These are phyloP conservation scores for Entomophthora muscae DNA, from an alignment of 371 early-diverging fungal genomes.

Conservation along the genomic window DNA sequence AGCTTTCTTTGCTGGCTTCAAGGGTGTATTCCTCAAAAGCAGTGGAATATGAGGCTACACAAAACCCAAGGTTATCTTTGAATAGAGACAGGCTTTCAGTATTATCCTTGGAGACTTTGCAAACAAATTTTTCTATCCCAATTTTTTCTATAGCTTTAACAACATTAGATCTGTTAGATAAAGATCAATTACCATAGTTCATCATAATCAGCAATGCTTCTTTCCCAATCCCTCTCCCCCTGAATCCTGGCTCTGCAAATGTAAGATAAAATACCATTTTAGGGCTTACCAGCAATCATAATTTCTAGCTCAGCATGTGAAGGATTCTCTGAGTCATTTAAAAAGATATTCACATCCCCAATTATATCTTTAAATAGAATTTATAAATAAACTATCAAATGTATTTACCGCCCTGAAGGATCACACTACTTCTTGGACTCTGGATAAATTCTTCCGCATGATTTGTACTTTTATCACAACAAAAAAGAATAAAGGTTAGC, in stretches of 20 bases:
- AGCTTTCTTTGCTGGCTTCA: neutral
- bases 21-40: neutral
- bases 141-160: neutral
- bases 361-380: constrained; percentile 42
- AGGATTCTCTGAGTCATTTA: constrained; percentile 58
- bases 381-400: neutral
- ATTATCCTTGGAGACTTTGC: constrained; percentile 64
- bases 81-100: constrained; percentile 51
- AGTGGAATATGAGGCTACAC: neutral
- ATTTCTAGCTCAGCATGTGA: constrained; percentile 74
- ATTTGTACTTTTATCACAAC: neutral
- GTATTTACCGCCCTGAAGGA: neutral
- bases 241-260: constrained; percentile 22
- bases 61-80: constrained; percentile 29
- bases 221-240: constrained; percentile 47
- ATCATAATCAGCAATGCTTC: constrained; percentile 67
- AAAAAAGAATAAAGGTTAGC: neutral
- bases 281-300: constrained; percentile 69
- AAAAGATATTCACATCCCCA: constrained; percentile 86
- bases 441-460: no score
- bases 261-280: neutral
- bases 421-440: neutral
- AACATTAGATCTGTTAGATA: neutral
- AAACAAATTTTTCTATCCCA: constrained; percentile 11
- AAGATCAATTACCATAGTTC: constrained; percentile 42